Conservation (phyloP, 306 rosid genomes). For the Dryas drummondii region DNA sequence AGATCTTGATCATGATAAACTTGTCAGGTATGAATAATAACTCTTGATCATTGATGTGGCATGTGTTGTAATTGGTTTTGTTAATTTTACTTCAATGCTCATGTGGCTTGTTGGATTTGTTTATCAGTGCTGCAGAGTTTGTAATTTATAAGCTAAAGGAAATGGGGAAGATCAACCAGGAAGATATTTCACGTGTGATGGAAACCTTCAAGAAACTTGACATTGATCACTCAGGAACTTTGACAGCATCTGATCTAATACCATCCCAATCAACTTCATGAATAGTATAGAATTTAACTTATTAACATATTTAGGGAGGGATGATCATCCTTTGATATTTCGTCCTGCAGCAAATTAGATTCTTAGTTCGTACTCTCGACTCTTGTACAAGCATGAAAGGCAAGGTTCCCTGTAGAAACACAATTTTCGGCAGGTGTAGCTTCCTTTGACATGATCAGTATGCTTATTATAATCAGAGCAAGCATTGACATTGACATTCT, state of each 20-base stretch:
- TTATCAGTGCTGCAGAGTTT: constrained; percentile 65
- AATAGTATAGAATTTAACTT: not conserved
- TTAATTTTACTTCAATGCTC: not conserved
- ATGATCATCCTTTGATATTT: too few species aligned
- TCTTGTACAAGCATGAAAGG: too few species aligned
- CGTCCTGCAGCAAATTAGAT: too few species aligned
- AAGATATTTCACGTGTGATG: constrained; percentile 57
- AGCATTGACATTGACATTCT: too few species aligned
- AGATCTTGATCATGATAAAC: constrained; percentile 76
- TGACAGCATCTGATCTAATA: constrained; percentile 66
- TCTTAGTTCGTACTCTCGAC: too few species aligned
- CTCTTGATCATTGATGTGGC: too few species aligned
- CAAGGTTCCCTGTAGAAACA: too few species aligned
- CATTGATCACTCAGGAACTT: constrained; percentile 63
- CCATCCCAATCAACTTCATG: constrained; percentile 18
- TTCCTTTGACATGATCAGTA: too few species aligned
- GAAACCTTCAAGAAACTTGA: constrained; percentile 62
- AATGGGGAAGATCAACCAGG: constrained; percentile 70
- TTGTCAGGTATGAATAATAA: constrained; percentile 47
- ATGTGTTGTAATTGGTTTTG: too few species aligned
- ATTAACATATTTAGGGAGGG: too few species aligned
- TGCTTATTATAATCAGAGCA: too few species aligned
- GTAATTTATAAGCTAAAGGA: constrained; percentile 76
- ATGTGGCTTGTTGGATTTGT: not conserved
- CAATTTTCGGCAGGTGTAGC: too few species aligned